Evolutionary conservation across 257 asterid genomes (phyloP).

Genomic region (Cruciata laevipes): DNA sequence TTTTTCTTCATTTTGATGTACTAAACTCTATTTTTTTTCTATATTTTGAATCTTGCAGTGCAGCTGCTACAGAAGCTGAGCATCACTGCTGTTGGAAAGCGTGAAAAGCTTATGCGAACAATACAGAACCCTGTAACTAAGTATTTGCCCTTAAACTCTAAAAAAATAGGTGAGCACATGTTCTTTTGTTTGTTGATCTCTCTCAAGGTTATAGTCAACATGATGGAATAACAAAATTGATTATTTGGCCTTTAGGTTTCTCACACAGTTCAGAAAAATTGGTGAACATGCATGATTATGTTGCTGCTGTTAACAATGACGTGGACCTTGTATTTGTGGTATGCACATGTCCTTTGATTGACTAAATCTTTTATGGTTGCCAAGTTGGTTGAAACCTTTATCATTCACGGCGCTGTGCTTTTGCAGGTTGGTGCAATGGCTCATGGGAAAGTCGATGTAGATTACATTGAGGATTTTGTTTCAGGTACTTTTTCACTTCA

Average conservation of each 20-base stretch:
- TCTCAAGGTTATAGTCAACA: constrained; percentile 1
- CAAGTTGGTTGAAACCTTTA: constrained; percentile 2
- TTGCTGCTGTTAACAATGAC: constrained; percentile 45
- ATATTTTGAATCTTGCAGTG: constrained; percentile 37
- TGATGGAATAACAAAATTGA: neutral
- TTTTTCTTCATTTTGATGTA: neutral
- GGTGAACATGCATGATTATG: constrained; percentile 64
- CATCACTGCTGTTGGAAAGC: constrained; percentile 60
- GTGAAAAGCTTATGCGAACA: constrained; percentile 68
- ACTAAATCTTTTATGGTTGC: neutral
- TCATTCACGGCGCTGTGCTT: constrained; percentile 8
- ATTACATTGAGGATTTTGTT: constrained; percentile 65
- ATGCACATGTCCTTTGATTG: constrained; percentile 14
- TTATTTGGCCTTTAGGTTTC: constrained; percentile 47
- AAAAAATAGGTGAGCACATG: constrained; percentile 56
- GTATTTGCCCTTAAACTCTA: constrained; percentile 66
- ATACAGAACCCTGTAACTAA: constrained; percentile 76
- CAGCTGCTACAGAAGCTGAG: constrained; percentile 72
- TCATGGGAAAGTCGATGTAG: constrained; percentile 76
- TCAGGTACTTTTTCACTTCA: constrained; percentile 37
- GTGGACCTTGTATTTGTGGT: constrained; percentile 81
- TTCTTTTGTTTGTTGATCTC: constrained; percentile 1
- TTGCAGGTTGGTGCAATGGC: constrained; percentile 93
- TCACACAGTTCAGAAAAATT: constrained; percentile 85
- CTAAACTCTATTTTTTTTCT: neutral